These are phyloP conservation scores for Colletotrichum noveboracense DNA, from an alignment of 2,329 filamentous ascomycete species.

Conservation along the genomic window DNA sequence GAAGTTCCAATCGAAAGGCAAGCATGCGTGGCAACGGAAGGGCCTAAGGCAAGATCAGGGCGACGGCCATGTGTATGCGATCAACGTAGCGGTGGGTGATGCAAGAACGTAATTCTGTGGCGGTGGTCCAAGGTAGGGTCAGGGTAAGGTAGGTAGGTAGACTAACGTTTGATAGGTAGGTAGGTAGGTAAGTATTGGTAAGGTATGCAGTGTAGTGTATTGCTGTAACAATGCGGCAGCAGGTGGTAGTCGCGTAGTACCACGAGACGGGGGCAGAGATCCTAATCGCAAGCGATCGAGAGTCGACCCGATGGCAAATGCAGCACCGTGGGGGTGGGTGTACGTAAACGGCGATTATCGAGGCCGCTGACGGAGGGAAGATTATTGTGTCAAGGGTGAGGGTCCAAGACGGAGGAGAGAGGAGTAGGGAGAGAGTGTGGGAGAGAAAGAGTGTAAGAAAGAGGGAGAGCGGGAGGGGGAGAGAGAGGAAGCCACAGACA, in stretches of 20 bases:
- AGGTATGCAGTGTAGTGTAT: not conserved
- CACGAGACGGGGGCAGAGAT: not conserved
- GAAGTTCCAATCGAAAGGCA: not conserved
- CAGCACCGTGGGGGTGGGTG: not conserved
- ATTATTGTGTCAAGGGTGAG: not conserved
- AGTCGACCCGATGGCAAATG: not conserved
- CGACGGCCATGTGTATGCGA: not conserved
- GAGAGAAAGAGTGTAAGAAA: not conserved
- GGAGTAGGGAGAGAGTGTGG: not conserved
- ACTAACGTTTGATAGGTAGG: not conserved
- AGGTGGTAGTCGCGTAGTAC: not conserved
- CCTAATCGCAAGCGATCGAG: not conserved
- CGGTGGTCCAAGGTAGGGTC: not conserved
- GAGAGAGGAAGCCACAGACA: not conserved
- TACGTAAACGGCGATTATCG: not conserved
- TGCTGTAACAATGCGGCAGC: not conserved
- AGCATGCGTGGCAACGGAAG: not conserved
- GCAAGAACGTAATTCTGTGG: not conserved
- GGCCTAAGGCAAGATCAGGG: not conserved
- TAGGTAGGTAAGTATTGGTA: not conserved
- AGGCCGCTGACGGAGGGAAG: not conserved
- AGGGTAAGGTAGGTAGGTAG: not conserved
- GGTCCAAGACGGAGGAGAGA: not conserved
- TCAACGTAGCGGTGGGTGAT: not conserved
- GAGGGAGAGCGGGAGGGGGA: not conserved